A percentile compares a stretch with the other conserved stretches of the same genome.
Evolutionary conservation across 768 basidiomycete genomes (phyloP).

Genomic region (Hypholoma fasciculare): DNA sequence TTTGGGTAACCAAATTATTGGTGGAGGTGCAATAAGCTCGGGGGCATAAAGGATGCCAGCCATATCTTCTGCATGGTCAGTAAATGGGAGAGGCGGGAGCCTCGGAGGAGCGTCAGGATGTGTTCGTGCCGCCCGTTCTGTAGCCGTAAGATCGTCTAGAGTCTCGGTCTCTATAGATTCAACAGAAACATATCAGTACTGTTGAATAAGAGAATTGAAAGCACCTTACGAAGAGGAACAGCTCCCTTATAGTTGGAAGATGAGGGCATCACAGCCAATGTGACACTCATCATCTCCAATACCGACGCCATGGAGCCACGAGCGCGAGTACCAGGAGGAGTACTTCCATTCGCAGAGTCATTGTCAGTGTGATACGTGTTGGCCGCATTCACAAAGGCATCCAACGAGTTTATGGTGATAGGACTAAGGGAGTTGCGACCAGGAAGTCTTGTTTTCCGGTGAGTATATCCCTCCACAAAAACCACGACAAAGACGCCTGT

Average conservation of each 20-base stretch:
- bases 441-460: conserved; percentile 47
- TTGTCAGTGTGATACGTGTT: conserved; percentile 44
- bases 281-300: conserved; percentile 82
- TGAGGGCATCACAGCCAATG: conserved; percentile 72
- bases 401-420: conserved; percentile 58
- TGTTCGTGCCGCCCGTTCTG: conserved; percentile 75
- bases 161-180: conserved; percentile 61
- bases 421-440: conserved; percentile 50
- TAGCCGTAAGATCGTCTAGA: conserved; percentile 78
- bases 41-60: conserved; percentile 79
- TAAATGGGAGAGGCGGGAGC: conserved; percentile 66
- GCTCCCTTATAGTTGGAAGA: conserved; percentile 54
- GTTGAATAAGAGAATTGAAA: conserved; percentile 8
- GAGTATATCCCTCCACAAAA: conserved; percentile 62
- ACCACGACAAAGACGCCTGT: conserved; percentile 52
- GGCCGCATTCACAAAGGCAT: conserved; percentile 50
- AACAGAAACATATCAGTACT: conserved; percentile 2
- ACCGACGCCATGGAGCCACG: conserved; percentile 81
- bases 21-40: conserved; percentile 74
- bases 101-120: conserved; percentile 78
- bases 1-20: conserved; percentile 85
- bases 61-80: conserved; percentile 78
- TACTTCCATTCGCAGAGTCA: conserved; percentile 48
- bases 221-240: conserved; percentile 63
- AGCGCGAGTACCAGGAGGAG: conserved; percentile 39